phyloP scores from a whole-genome alignment of 2,329 filamentous ascomycete species.

The Ophiocordyceps unilateralis region DNA sequence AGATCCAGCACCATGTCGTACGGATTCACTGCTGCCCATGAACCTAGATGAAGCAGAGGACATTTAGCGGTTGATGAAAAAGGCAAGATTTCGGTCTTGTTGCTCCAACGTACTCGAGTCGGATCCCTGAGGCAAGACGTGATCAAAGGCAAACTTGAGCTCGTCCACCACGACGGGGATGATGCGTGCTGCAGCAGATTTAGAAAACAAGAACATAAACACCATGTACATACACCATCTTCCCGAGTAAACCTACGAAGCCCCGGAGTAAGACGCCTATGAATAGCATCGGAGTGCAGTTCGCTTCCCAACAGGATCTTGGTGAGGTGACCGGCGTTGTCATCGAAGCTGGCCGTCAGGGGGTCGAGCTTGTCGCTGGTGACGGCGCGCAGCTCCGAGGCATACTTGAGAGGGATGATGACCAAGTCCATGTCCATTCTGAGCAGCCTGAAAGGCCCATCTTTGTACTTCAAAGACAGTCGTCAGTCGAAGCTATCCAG shows the following conservation, averaged over 20 bases:
- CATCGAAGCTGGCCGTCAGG: slow-evolving; percentile 5
- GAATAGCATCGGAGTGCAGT: slow-evolving; percentile 5
- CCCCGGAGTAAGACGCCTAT: slow-evolving; percentile 4
- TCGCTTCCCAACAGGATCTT: slow-evolving; percentile 4
- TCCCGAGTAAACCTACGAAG: slow-evolving; percentile 2
- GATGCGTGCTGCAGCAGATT: slow-evolving; percentile 2
- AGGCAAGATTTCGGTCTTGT: too few species aligned
- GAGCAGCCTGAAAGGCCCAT: slow-evolving; percentile 3
- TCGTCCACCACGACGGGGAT: slow-evolving; percentile 5
- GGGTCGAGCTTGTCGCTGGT: slow-evolving; percentile 5
- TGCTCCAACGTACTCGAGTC: not conserved
- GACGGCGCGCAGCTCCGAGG: slow-evolving; percentile 2
- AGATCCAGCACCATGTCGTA: slow-evolving; percentile 4
- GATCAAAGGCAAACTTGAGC: slow-evolving; percentile 2
- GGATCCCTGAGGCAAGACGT: slow-evolving; percentile 1
- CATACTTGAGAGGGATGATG: slow-evolving; percentile 4
- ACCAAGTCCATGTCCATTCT: slow-evolving; percentile 6
- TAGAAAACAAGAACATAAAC: not conserved
- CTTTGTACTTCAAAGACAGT: slow-evolving; percentile 1
- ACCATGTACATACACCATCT: not conserved
- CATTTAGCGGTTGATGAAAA: not conserved
- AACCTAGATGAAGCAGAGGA: not conserved
- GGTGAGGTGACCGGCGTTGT: slow-evolving; percentile 5
- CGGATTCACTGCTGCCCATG: slow-evolving; percentile 2
- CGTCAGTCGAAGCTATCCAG: not conserved